Base-by-base conservation (phyloP, 2,329 filamentous ascomycete species). In the Daldinia sp. region DNA sequence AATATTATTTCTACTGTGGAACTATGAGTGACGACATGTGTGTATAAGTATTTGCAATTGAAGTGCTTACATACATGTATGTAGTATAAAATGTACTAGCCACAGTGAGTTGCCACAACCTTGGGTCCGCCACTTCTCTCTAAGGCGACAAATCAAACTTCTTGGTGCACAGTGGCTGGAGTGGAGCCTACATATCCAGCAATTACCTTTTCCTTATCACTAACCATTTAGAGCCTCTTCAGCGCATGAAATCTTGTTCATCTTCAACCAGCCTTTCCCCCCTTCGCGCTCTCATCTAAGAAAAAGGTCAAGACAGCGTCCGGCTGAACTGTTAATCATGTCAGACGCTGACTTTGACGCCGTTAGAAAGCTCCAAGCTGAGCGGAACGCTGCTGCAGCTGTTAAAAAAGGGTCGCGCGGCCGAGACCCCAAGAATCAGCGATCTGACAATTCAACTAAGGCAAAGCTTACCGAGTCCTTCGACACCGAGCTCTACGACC, bases 381-480 rank as follows among this genome's bases (percentile, higher is more conserved):
- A 97, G 91, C 93, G 94, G 80, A 97, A 97, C 82, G 91, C 92
- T 80, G 86, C 88, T 76, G 88, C 92, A 76, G 89, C 90, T 77
- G 87, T 86, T 72, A 96, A 93, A 85, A 94, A 94, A 85, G 90
- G 92, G 83, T 92, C 90, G 80, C 92, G 89, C 85, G 88, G 90
- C 81, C 92, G 93, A 81, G 93, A 96, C 83, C 85, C 88, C 73
- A 88, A 90, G 77, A 90, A 84, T 84, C 94, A 97, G 85, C 93
- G 93, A 82, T 89, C 88, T 85, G 92, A 96, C 86, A 86, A 86
- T 78, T 93, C 92, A 75, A 94, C 91, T 81, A 98, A 97, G 88
- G 93, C 92, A 81, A 97, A 93, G 80, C 87, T 98, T 78, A 97
- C 89, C 79, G 94, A 98, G 74, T 89, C 88, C 79, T 94, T 94